Percentiles rank a stretch among this genome's conserved stretches.
These are phyloP conservation scores for Epichloe coenophiala DNA, from an alignment of 2,329 filamentous ascomycete genomes.

Conservation along the genomic window DNA sequence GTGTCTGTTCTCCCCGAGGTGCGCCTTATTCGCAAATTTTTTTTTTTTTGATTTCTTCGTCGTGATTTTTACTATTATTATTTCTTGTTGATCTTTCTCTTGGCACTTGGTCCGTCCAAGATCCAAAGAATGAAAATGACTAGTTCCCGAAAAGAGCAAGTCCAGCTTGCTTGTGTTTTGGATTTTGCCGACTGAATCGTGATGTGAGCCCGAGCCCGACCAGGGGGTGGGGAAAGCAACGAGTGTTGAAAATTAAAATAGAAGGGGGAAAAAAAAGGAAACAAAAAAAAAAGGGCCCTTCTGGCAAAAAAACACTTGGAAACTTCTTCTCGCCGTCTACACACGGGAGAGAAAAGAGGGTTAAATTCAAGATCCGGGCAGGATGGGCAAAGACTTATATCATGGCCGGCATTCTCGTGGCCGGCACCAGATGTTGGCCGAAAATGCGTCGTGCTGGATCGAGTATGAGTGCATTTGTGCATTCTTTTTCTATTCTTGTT, in stretches of 20 bases:
- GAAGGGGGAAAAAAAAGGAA: slow-evolving; percentile 18
- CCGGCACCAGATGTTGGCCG: slow-evolving; percentile 16
- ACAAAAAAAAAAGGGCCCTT: slow-evolving; percentile 23
- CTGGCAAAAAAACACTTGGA: slow-evolving; percentile 16
- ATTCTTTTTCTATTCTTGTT: slow-evolving; percentile 28
- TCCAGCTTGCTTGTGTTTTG: slow-evolving; percentile 37
- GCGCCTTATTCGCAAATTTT: background rate
- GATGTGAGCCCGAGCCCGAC: slow-evolving; percentile 17
- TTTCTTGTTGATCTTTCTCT: background rate
- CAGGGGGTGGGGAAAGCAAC: slow-evolving; percentile 20
- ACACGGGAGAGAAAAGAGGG: slow-evolving; percentile 22
- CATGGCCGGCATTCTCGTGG: slow-evolving; percentile 30
- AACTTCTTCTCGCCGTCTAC: slow-evolving; percentile 19
- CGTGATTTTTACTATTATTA: background rate
- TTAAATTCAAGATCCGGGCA: slow-evolving; percentile 26
- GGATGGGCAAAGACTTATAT: slow-evolving; percentile 46
- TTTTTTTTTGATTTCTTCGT: background rate
- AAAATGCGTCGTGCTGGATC: slow-evolving; percentile 5
- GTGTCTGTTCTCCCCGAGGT: background rate
- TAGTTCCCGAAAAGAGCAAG: slow-evolving; percentile 32
- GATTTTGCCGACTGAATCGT: background rate
- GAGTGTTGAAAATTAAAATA: slow-evolving; percentile 17
- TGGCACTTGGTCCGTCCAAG: background rate
- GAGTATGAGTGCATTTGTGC: slow-evolving; percentile 4
- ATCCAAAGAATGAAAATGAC: slow-evolving; percentile 22